Percentiles rank a stretch among this genome's conserved stretches.
phyloP scores from a whole-genome alignment of 1,139 yeast species.

The Hyphopichia burtonii region DNA sequence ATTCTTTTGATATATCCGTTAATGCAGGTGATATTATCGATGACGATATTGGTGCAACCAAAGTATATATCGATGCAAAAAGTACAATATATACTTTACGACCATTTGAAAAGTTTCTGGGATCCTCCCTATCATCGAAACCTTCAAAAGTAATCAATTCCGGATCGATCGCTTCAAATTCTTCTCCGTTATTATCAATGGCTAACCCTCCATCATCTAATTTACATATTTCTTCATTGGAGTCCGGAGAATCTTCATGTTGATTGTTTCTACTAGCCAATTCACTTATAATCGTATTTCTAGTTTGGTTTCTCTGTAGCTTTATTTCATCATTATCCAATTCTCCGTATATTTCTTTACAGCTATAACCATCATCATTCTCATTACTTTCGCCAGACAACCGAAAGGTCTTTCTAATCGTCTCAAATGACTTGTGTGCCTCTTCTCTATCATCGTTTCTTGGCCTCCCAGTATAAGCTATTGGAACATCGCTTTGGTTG shows the following conservation, averaged over 20 bases:
- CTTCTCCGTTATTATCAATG: constrained; percentile 36
- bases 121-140: constrained; percentile 36
- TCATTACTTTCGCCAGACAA: neutral
- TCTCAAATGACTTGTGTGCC: neutral
- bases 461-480: constrained; percentile 2
- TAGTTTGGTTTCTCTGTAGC: constrained; percentile 36
- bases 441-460: neutral
- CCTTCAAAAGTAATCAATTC: constrained; percentile 46
- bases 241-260: neutral
- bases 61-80: constrained; percentile 41
- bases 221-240: neutral
- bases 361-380: constrained; percentile 16
- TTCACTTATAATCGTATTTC: constrained; percentile 37
- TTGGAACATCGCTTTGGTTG: constrained; percentile 4
- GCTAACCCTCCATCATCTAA: neutral
- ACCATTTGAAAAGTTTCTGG: constrained; percentile 35
- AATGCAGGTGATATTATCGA: constrained; percentile 47
- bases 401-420: neutral
- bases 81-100: constrained; percentile 29
- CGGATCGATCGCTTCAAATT: constrained; percentile 38
- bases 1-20: constrained; percentile 31
- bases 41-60: constrained; percentile 48
- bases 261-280: constrained; percentile 23
- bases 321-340: constrained; percentile 28
- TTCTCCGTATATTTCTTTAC: constrained; percentile 37